Percentiles rank a stretch among this genome's conserved stretches.
Evolutionary conservation across 441 rosid genomes (phyloP).

Genomic region (Syzygium malaccense): DNA sequence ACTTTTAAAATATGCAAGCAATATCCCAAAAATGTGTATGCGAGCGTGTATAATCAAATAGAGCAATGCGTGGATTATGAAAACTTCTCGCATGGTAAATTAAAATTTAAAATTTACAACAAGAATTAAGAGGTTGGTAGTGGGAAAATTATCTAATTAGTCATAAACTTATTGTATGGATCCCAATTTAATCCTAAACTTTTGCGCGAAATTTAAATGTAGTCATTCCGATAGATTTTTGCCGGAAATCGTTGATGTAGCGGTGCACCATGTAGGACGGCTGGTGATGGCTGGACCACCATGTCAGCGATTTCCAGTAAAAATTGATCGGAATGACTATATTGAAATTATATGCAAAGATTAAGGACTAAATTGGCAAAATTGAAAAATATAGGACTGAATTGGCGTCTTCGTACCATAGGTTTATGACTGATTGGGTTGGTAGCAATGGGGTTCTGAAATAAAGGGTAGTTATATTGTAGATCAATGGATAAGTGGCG

Average conservation of each 20-base stretch:
- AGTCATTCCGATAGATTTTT: too few relatives aligned
- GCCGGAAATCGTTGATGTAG: fast-evolving
- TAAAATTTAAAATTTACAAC: neutral
- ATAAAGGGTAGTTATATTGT: neutral
- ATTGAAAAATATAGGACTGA: neutral
- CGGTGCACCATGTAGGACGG: fast-evolving
- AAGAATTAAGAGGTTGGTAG: neutral
- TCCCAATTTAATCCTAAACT: too few relatives aligned
- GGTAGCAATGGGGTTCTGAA: neutral
- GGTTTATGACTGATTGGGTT: neutral
- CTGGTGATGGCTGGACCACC: fast-evolving
- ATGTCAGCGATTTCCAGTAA: fast-evolving
- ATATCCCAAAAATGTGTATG: neutral
- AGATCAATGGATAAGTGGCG: neutral
- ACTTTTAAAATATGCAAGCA: neutral
- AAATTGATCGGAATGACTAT: fast-evolving
- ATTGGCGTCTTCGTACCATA: fast-evolving
- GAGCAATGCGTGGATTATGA: neutral
- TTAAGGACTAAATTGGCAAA: neutral
- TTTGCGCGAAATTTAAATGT: too few relatives aligned
- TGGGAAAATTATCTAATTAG: neutral
- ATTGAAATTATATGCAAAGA: fast-evolving
- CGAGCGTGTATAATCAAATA: neutral
- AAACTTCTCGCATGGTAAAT: neutral
- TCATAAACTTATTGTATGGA: neutral